phyloP scores from a whole-genome alignment of 306 rosid species.

The Trifolium subterraneum region DNA sequence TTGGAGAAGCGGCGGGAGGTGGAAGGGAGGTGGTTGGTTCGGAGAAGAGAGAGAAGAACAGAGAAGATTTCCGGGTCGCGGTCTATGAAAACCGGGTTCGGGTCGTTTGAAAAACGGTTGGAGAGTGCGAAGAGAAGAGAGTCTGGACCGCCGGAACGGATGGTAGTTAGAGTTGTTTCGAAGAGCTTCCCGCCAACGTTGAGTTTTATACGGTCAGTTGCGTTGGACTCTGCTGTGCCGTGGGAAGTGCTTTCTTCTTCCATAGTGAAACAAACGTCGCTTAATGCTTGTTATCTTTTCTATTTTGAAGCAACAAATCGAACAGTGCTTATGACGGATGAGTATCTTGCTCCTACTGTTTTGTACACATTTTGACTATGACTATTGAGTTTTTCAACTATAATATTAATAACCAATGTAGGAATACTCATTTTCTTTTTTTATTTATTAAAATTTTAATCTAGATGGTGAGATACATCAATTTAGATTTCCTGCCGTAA shows the following conservation, averaged over 20 bases:
- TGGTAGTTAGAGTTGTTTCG: constrained; percentile 74
- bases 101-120: constrained; percentile 53
- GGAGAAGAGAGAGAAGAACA: constrained; percentile 78
- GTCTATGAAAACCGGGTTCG: constrained; percentile 76
- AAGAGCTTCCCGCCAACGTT: constrained; percentile 92
- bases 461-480: too few relatives aligned
- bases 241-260: constrained; percentile 49
- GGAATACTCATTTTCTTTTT: too few relatives aligned
- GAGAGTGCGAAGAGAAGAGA: constrained; percentile 78
- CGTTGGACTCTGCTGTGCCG: constrained; percentile 17
- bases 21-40: constrained; percentile 74
- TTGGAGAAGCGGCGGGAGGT: constrained; percentile 68
- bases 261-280: constrained; percentile 11
- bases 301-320: too few relatives aligned
- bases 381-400: too few relatives aligned
- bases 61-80: constrained; percentile 92
- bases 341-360: too few relatives aligned
- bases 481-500: too few relatives aligned
- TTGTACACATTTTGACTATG: too few relatives aligned
- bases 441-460: too few relatives aligned
- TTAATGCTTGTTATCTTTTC: background rate
- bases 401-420: too few relatives aligned
- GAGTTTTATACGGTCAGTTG: constrained; percentile 68
- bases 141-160: constrained; percentile 77
- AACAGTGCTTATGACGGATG: too few relatives aligned